These are phyloP conservation scores for Calonectria multiphialidica DNA, from an alignment of 2,329 filamentous ascomycete species.

Conservation along the genomic window DNA sequence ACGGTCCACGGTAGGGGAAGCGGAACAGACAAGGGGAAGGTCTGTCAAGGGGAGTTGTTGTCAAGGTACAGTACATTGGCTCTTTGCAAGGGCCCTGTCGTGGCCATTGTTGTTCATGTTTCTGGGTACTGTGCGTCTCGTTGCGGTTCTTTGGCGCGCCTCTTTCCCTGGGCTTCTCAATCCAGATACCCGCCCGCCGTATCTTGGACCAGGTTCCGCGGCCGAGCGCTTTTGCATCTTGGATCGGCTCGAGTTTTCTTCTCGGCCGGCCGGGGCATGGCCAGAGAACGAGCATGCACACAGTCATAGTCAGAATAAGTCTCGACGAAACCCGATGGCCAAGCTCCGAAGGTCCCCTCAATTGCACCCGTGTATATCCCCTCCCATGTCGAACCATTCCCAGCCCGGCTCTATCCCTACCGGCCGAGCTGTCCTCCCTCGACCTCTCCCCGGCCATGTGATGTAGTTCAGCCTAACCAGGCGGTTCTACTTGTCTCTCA, in stretches of 20 bases:
- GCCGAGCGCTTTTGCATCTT: slow-evolving; percentile 15
- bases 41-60: slow-evolving; percentile 14
- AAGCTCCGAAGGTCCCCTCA: slow-evolving; percentile 3
- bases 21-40: slow-evolving; percentile 20
- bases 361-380: neutral
- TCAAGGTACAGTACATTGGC: slow-evolving; percentile 9
- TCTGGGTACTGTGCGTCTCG: slow-evolving; percentile 11
- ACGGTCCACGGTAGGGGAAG: slow-evolving; percentile 20
- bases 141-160: slow-evolving; percentile 15
- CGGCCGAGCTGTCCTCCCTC: neutral
- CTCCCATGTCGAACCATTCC: neutral
- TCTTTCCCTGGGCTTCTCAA: slow-evolving; percentile 10
- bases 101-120: neutral
- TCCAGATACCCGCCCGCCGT: slow-evolving; percentile 6
- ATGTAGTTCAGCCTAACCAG: neutral
- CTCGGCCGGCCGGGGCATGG: slow-evolving; percentile 10
- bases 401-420: neutral
- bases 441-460: slow-evolving; percentile 1
- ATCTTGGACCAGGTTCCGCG: slow-evolving; percentile 11
- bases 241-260: slow-evolving; percentile 20
- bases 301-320: slow-evolving; percentile 7
- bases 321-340: slow-evolving; percentile 7
- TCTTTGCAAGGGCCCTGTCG: neutral
- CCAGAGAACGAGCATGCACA: neutral
- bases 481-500: slow-evolving; percentile 13